These are phyloP conservation scores for Stachybotrys chlorohalonatus DNA, from an alignment of 2,329 filamentous ascomycete species.

Conservation along the genomic window DNA sequence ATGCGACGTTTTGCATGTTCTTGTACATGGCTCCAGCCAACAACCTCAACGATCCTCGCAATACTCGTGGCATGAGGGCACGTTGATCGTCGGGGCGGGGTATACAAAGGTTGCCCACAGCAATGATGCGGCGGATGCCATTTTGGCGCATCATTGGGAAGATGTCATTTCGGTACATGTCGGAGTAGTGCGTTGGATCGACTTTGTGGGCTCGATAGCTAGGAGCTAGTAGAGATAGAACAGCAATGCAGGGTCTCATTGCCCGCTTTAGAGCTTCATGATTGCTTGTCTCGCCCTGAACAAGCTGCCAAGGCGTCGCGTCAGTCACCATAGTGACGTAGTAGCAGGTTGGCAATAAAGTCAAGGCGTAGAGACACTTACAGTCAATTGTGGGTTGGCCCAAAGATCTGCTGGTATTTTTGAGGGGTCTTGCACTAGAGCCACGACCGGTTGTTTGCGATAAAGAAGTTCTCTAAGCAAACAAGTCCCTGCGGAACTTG, in stretches of 20 bases:
- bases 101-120: background rate
- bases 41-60: background rate
- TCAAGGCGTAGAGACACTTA: background rate
- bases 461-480: background rate
- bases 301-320: background rate
- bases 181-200: background rate
- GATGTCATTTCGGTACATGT: background rate
- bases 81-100: background rate
- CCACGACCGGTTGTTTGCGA: slow-evolving; percentile 1
- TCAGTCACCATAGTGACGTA: background rate
- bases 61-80: background rate
- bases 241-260: background rate
- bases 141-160: slow-evolving; percentile 1
- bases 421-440: background rate
- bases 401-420: slow-evolving; percentile 1
- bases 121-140: background rate
- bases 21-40: background rate
- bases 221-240: background rate
- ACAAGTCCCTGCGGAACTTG: background rate
- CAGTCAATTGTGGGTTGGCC: background rate
- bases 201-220: background rate
- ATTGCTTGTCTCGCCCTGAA: background rate
- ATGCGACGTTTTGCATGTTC: background rate
- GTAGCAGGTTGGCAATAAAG: background rate
- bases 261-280: background rate